Conservation (phyloP, 192 early-diverging fungal species). For the Jimgerdemannia lactiflua region DNA sequence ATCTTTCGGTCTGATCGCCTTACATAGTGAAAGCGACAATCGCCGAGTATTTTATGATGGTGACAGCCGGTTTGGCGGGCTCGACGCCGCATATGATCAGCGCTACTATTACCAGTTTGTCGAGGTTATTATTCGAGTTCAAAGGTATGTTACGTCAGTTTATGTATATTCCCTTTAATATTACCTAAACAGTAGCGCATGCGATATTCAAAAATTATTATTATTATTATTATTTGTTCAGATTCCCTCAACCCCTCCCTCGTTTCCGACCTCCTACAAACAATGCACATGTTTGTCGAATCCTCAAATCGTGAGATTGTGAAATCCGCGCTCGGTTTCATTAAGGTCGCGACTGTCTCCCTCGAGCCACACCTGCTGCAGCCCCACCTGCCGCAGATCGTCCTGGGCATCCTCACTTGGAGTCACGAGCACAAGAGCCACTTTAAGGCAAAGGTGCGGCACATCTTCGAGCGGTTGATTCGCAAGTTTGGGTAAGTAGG, state of each 20-base stretch:
- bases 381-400: constrained; percentile 70
- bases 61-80: constrained; percentile 92
- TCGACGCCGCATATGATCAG: constrained; percentile 88
- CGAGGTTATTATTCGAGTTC: constrained; percentile 93
- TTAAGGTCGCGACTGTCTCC: constrained; percentile 86
- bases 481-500: constrained; percentile 60
- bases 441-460: constrained; percentile 89
- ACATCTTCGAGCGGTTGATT: constrained; percentile 90
- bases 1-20: background rate
- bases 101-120: constrained; percentile 82
- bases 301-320: constrained; percentile 88
- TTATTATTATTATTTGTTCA: constrained; percentile 1
- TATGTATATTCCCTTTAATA: no score
- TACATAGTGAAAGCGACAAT: constrained; percentile 45
- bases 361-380: constrained; percentile 70
- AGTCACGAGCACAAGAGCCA: constrained; percentile 83
- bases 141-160: constrained; percentile 32
- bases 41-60: constrained; percentile 90
- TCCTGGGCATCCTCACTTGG: constrained; percentile 74
- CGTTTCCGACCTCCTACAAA: constrained; percentile 72
- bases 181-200: no score
- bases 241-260: constrained; percentile 60
- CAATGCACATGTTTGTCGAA: constrained; percentile 77
- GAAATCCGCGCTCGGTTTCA: constrained; percentile 86
- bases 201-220: no score